These are phyloP conservation scores for Tieghemiomyces parasiticus DNA, from an alignment of 192 early-diverging fungal species.

Conservation along the genomic window DNA sequence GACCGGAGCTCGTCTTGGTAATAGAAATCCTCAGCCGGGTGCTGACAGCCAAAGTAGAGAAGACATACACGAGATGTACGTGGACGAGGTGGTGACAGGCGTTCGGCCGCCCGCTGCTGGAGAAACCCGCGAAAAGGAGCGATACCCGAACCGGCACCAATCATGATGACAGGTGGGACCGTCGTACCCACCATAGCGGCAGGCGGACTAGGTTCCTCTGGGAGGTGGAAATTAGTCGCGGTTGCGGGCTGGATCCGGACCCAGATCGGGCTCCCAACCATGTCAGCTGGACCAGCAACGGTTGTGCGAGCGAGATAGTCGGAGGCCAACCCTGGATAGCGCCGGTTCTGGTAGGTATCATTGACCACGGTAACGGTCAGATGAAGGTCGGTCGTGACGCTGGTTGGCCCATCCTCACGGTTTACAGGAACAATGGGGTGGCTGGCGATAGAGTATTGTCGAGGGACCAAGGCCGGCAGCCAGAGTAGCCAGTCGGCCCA, in stretches of 20 bases:
- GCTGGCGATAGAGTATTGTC: background rate
- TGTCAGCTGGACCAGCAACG: too few species aligned
- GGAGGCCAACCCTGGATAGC: slow-evolving; percentile 6
- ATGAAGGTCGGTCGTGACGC: background rate
- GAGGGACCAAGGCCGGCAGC: background rate
- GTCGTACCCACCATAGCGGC: slow-evolving; percentile 18
- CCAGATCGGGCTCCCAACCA: too few species aligned
- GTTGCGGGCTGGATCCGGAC: background rate
- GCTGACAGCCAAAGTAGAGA: slow-evolving; percentile 78
- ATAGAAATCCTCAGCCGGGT: slow-evolving; percentile 46
- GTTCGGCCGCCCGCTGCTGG: slow-evolving; percentile 44
- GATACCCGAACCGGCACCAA: slow-evolving; percentile 91
- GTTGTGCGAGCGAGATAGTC: background rate
- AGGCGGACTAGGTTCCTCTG: too few species aligned
- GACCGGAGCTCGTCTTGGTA: slow-evolving; percentile 44
- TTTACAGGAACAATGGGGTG: background rate
- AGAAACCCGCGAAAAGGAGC: slow-evolving; percentile 87
- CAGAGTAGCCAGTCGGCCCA: background rate
- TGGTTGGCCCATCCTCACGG: background rate
- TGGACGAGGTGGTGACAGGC: slow-evolving; percentile 1
- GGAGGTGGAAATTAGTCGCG: too few species aligned
- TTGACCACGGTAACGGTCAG: slow-evolving; percentile 9
- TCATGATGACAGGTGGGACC: slow-evolving; percentile 56
- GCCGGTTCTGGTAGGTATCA: background rate
- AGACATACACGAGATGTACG: slow-evolving; percentile 28